Percentiles rank a stretch among this genome's conserved stretches.
Conservation (phyloP, 371 early-diverging fungal species). For the Apophysomyces variabilis region DNA sequence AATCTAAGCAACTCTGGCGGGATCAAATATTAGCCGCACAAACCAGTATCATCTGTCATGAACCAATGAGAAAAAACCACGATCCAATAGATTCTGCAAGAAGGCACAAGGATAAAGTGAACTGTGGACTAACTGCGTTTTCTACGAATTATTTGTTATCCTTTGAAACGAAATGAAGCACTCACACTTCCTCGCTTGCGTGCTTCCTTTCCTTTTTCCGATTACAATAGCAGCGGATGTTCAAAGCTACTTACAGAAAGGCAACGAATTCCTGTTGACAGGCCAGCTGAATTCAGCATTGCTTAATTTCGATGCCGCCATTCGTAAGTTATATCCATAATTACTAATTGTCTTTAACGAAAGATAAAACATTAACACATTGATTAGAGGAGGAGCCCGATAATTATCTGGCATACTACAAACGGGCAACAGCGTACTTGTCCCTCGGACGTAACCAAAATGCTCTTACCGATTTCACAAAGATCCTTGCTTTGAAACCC, state of each 20-base stretch:
- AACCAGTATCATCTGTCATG: not conserved
- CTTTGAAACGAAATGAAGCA: not conserved
- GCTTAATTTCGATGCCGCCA: slow-evolving; percentile 71
- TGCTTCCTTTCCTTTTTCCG: slow-evolving; percentile 33
- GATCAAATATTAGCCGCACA: not conserved
- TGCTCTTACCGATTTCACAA: slow-evolving; percentile 81
- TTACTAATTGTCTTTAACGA: not conserved
- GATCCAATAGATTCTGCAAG: not conserved
- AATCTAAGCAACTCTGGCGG: not conserved
- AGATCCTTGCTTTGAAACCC: slow-evolving; percentile 77
- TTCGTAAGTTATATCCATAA: slow-evolving; percentile 51
- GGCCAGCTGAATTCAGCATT: slow-evolving; percentile 72
- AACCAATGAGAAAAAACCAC: slow-evolving; percentile 3
- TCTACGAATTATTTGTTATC: not conserved
- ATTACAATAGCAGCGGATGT: slow-evolving; percentile 41
- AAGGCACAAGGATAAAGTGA: too few relatives aligned
- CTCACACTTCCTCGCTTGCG: slow-evolving; percentile 34
- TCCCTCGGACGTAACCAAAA: slow-evolving; percentile 70
- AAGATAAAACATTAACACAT: not conserved
- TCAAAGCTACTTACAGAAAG: slow-evolving; percentile 66
- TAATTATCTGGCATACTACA: slow-evolving; percentile 82
- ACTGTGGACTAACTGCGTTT: too few relatives aligned
- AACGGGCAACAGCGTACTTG: slow-evolving; percentile 86
- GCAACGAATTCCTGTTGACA: slow-evolving; percentile 58
- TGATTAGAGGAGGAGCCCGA: slow-evolving; percentile 68